A percentile compares a stretch with the other conserved stretches of the same genome.
Conservation (phyloP, 163 green algal genomes). For the Volvox carteri region DNA sequence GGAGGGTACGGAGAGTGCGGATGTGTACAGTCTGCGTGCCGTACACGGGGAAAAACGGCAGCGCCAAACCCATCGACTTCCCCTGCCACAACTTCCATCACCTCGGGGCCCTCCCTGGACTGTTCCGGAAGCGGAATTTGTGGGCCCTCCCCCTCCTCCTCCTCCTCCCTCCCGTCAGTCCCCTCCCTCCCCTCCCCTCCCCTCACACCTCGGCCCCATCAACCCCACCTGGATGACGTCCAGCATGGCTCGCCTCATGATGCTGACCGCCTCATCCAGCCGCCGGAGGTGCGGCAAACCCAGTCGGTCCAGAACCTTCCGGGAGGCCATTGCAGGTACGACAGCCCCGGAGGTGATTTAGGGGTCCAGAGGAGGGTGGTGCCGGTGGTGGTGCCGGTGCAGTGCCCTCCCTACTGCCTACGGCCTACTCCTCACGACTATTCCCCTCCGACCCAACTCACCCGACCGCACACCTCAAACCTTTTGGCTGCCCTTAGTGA, state of each 20-base stretch:
- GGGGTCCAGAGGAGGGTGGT: no score
- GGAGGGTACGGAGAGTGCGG: background rate
- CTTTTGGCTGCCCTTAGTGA: no score
- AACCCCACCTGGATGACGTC: conserved; percentile 70
- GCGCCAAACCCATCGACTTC: background rate
- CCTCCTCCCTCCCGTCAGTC: background rate
- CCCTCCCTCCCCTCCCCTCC: background rate
- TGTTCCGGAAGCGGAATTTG: background rate
- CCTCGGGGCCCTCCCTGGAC: background rate
- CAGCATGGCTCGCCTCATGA: conserved; percentile 77
- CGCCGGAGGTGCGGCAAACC: conserved; percentile 66
- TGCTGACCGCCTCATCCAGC: conserved; percentile 68
- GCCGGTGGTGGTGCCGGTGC: no score
- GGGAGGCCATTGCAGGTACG: no score
- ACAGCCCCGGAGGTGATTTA: no score
- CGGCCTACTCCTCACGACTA: no score
- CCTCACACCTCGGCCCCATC: background rate
- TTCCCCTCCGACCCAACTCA: no score
- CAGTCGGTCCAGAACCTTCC: conserved; percentile 39
- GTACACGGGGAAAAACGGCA: background rate
- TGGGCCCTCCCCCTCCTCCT: background rate
- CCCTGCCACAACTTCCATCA: background rate
- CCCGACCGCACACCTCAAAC: no score
- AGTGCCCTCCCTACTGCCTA: no score
- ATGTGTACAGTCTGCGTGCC: background rate